phyloP scores from a whole-genome alignment of 345 rosid species.

The Triadica sebifera region DNA sequence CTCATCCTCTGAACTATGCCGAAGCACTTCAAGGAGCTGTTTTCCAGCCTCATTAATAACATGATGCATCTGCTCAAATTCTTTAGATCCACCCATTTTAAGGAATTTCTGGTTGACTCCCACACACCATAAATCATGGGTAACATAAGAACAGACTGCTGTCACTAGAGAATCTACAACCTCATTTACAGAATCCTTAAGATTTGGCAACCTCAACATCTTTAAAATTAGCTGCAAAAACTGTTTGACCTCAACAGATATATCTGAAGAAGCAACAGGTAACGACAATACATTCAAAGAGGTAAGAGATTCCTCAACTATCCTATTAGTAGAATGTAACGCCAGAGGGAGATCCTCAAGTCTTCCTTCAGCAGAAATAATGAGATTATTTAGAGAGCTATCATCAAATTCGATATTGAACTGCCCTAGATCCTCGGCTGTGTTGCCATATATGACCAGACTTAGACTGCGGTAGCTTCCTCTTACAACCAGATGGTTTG shows the following conservation, averaged over 20 bases:
- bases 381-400: constrained; percentile 79
- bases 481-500: constrained; percentile 92
- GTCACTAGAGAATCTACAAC: constrained; percentile 48
- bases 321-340: constrained; percentile 58
- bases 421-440: constrained; percentile 97
- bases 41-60: constrained; percentile 48
- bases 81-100: constrained; percentile 37
- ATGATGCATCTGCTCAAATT: constrained; percentile 41
- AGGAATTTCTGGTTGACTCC: constrained; percentile 41
- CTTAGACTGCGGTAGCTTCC: constrained; percentile 96
- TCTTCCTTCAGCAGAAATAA: constrained; percentile 80
- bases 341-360: constrained; percentile 92
- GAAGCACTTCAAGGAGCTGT: constrained; percentile 50
- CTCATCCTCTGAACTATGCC: constrained; percentile 40
- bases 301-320: constrained; percentile 63
- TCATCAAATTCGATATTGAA: constrained; percentile 91
- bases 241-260: constrained; percentile 68
- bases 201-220: constrained; percentile 51
- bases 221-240: constrained; percentile 60
- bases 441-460: constrained; percentile 87
- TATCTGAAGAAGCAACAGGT: constrained; percentile 50
- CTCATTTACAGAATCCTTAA: constrained; percentile 50
- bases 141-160: constrained; percentile 56
- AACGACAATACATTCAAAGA: constrained; percentile 63
- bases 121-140: constrained; percentile 38